A percentile compares a stretch with the other conserved stretches of the same genome.
phyloP scores from a whole-genome alignment of 768 basidiomycete species.

The Boletus patriciae region DNA sequence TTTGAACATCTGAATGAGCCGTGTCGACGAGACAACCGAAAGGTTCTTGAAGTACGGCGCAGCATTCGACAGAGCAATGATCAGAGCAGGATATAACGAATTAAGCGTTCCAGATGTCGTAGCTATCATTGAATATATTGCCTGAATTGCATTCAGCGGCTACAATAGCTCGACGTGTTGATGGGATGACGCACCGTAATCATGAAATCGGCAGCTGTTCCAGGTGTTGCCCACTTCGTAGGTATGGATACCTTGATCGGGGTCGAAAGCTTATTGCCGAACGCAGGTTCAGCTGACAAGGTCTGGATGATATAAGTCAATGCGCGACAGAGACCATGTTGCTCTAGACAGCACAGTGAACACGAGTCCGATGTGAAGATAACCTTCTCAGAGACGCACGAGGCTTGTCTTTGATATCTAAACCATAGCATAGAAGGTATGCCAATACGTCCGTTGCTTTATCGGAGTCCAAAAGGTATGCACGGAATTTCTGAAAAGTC shows the following conservation, averaged over 20 bases:
- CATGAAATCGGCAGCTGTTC: slow-evolving; percentile 82
- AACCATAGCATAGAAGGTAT: slow-evolving; percentile 74
- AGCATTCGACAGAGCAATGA: slow-evolving; percentile 85
- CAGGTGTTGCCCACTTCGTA: slow-evolving; percentile 71
- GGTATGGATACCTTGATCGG: slow-evolving; percentile 68
- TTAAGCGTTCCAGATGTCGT: slow-evolving; percentile 81
- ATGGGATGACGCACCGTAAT: slow-evolving; percentile 62
- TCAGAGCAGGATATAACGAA: slow-evolving; percentile 87
- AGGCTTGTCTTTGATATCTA: slow-evolving; percentile 93
- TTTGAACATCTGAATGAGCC: slow-evolving; percentile 84
- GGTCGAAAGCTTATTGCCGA: slow-evolving; percentile 66
- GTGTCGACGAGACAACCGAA: slow-evolving; percentile 76
- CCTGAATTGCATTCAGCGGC: slow-evolving; percentile 42
- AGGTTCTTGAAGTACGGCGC: slow-evolving; percentile 86
- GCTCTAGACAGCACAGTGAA: slow-evolving; percentile 51
- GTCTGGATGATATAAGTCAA: slow-evolving; percentile 91
- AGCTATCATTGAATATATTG: slow-evolving; percentile 86
- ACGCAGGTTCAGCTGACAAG: slow-evolving; percentile 79
- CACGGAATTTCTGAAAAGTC: slow-evolving; percentile 79
- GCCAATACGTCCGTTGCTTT: slow-evolving; percentile 74
- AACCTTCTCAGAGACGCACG: slow-evolving; percentile 47
- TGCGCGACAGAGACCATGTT: slow-evolving; percentile 87
- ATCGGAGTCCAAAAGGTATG: slow-evolving; percentile 78
- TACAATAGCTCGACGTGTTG: slow-evolving; percentile 1
- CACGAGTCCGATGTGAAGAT: neutral